phyloP scores from a whole-genome alignment of 441 rosid species.

The Syzygium malaccense region DNA sequence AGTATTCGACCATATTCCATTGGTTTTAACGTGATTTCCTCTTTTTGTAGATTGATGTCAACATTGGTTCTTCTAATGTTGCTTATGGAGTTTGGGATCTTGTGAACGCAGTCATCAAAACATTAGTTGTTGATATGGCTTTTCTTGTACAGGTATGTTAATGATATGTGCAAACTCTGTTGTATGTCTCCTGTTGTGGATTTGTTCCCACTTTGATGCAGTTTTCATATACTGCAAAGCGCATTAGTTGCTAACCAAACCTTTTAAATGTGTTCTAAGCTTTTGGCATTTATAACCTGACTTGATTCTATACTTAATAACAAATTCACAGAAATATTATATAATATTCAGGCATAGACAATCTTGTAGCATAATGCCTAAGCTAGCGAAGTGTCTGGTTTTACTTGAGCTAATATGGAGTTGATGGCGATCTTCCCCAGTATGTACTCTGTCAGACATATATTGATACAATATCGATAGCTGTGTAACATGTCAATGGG shows the following conservation, averaged over 20 bases:
- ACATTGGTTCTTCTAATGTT: constrained; percentile 95
- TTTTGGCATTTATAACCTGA: neutral
- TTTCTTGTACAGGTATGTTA: constrained; percentile 91
- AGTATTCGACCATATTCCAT: neutral
- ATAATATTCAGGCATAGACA: neutral
- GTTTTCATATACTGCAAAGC: neutral
- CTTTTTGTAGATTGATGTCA: constrained; percentile 73
- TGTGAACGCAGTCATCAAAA: constrained; percentile 79
- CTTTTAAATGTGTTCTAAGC: neutral
- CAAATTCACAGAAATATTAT: neutral
- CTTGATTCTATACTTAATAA: neutral
- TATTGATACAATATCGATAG: neutral
- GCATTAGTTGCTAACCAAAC: neutral
- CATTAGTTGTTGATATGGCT: constrained; percentile 99
- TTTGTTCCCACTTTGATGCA: neutral
- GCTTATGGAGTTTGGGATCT: constrained; percentile 98
- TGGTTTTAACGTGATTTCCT: neutral
- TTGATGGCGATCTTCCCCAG: neutral
- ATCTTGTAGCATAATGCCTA: neutral
- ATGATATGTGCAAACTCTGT: neutral
- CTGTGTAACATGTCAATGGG: neutral
- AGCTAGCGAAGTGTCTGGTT: neutral
- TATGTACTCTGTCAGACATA: neutral
- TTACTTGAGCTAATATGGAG: neutral
- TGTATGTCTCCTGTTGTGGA: neutral